Evolutionary conservation across 73 alveolate genomes (phyloP), one percentile per base, ranked within the genome.

Genomic region (Tetrahymena malaccensis): DNA sequence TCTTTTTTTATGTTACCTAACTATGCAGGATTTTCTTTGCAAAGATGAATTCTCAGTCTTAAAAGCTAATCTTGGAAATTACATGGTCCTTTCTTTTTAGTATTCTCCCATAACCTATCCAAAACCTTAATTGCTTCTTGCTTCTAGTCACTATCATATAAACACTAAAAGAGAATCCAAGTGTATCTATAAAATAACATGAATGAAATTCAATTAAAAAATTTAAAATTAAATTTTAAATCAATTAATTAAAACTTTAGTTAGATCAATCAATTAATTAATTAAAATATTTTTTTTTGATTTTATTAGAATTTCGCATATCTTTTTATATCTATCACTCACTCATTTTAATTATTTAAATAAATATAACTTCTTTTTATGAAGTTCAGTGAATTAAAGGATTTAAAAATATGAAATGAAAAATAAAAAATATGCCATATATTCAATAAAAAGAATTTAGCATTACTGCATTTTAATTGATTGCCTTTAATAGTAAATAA

Each of bases 11-110:
- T 96, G 85, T 98, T 97, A 17, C 99, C 99, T 33, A 99, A 98
- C 55, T 98, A 98, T 1, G 99, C 99, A 43, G 98, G 96, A 98
- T 99, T 98, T 93, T 99, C 99, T 95, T 99, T 98, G 94, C 99
- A 98, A 93, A 99, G 96, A 97, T 99, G 99, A 43, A 98, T 97
- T 95, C 99, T 97, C 43, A 98, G 98, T 97, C 99, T 97, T 95
- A 97, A 97, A 35, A 99, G 94, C 83, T 97, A 98, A 94, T 99
- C 99, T 96, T 97, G 96, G 95, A 98, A 98, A 95, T 98, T 98
- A 96, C 99, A 99, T 94, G 98, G 99, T 35, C 99, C 99, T 94
- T 97, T 98, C 94, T 99, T 99, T 96, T 99, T 99, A 43, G 99
- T 97, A 40, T 98, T 96, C 50, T 99, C 99, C 98, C 99, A 99